Evolutionary conservation across 495 filamentous ascomycete species (phyloP).

Genomic region (Neurospora sp.): DNA sequence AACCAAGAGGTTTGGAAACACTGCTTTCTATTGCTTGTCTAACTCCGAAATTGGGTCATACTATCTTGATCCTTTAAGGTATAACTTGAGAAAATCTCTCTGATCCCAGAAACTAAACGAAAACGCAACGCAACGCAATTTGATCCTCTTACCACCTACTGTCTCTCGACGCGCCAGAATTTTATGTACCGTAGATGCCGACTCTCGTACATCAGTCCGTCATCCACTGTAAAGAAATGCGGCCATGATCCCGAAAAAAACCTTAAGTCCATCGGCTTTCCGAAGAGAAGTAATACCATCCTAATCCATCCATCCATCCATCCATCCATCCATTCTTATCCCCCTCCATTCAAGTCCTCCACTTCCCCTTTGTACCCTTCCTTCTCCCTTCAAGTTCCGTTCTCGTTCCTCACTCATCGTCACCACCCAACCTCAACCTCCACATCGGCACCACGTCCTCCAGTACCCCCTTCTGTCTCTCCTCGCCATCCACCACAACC

Average conservation of each 20-base stretch:
- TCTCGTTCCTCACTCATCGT: no score
- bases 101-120: neutral
- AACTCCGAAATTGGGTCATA: neutral
- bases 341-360: neutral
- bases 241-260: neutral
- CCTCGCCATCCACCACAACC: neutral
- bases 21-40: neutral
- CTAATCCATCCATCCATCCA: neutral
- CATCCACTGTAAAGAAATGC: neutral
- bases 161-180: neutral
- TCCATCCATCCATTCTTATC: neutral
- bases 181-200: neutral
- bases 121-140: neutral
- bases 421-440: neutral
- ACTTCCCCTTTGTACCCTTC: no score
- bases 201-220: neutral
- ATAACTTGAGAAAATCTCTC: neutral
- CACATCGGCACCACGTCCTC: neutral
- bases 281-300: neutral
- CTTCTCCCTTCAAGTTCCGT: no score
- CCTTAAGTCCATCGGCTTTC: neutral
- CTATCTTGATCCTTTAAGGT: neutral
- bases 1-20: neutral
- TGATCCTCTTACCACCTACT: neutral
- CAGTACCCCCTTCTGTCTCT: neutral